Conservation (phyloP, 129 eudicot genomes). For the Artemisia annua region DNA sequence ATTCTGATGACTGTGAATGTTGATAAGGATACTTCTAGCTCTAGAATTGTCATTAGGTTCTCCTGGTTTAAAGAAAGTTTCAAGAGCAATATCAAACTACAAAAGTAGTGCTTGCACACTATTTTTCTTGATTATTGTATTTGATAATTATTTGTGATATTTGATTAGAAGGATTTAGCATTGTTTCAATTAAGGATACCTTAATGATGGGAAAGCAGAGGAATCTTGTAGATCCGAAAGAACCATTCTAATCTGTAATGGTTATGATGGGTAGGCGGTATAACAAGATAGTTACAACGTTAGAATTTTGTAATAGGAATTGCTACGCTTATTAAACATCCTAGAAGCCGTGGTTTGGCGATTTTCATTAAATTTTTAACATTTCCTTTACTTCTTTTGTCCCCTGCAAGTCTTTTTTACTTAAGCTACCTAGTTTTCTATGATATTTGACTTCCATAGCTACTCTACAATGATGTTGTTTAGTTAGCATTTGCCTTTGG, state of each 20-base stretch:
- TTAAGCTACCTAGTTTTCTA: too few relatives aligned
- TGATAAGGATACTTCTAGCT: background rate
- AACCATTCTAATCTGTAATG: background rate
- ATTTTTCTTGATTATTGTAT: background rate
- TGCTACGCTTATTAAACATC: too few relatives aligned
- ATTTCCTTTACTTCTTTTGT: too few relatives aligned
- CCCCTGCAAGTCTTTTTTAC: too few relatives aligned
- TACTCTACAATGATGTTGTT: too few relatives aligned
- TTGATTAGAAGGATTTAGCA: constrained; percentile 5
- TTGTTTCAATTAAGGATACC: background rate
- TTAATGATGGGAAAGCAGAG: too few relatives aligned
- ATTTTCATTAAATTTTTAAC: too few relatives aligned
- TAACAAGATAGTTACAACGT: background rate
- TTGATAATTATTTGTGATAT: background rate
- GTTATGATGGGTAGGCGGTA: constrained; percentile 2
- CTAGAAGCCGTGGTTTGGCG: too few relatives aligned
- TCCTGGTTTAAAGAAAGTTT: background rate
- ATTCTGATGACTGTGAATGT: background rate
- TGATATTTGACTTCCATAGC: too few relatives aligned
- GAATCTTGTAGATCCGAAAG: background rate
- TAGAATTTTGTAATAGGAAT: background rate
- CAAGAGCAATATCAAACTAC: too few relatives aligned
- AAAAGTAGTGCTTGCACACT: too few relatives aligned
- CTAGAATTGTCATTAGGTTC: background rate
- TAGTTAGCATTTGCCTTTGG: too few relatives aligned